Base-by-base conservation (phyloP, 2,329 filamentous ascomycete genomes). In the Pseudogymnoascus pannorum region DNA sequence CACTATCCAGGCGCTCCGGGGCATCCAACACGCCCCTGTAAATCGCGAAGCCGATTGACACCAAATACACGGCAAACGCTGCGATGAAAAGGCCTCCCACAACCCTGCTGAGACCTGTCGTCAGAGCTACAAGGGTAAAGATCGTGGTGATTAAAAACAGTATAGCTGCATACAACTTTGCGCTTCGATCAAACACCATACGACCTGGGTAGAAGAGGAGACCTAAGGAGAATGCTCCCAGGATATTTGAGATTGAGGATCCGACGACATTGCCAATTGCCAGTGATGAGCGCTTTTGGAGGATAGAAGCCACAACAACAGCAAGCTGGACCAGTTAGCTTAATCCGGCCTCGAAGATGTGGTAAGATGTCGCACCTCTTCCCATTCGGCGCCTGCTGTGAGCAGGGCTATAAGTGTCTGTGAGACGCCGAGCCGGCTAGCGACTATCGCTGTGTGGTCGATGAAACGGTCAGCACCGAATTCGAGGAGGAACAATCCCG, bases 231-330 rank as follows among this genome's bases (percentile, higher is more conserved):
- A 83, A 83, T 11, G 81, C 81, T 14, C 80, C 81, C 2, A 82
- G 73, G 58, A 82, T 80, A 60, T 83, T 83, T 58, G 80, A 82
- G 51, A 83, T 79, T 35, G 75, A 73, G 16, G 79, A 80, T n/a
- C 80, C 80, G 63, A 82, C 68, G 57, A 83, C 74, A 63, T 83
- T 84, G n/a, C 80, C 81, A 0, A 82, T 66, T 8, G 80, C 80
- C 6, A 83, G 71, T 1, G 79, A 75, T 0, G 75, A 73, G 22
- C 76, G 78, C 26, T 74, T 70, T 59, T 77, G 78, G 2, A 75
- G 71, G 31, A 82, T 71, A 7, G 78, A 75, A 18, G 77, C 76
- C 9, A 81, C 65, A 2, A 83, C 76, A 0, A 83, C 79, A 1
- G 74, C 76, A 31, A 81, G 75, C 76, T 80, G 61, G 20, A 26